Conservation (phyloP, 2,329 filamentous ascomycete species). For the Mycosphaerella sp. region DNA sequence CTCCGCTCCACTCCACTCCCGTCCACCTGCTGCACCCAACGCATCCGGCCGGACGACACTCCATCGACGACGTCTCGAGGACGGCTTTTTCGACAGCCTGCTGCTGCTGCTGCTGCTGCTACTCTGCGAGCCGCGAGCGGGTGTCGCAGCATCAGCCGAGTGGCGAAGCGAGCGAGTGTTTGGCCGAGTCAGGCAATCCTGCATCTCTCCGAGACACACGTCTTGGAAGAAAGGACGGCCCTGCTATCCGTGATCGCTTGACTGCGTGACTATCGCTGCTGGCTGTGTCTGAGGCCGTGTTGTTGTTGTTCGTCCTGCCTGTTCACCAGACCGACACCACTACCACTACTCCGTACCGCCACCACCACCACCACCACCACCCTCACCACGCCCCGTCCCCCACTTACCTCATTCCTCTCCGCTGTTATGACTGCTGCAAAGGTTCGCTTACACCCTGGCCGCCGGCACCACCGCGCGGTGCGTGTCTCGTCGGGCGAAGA, state of each 20-base stretch:
- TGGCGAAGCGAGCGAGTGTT: not conserved
- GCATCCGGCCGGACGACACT: not conserved
- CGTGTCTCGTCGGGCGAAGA: slow-evolving; percentile 3
- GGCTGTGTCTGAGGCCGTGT: too few relatives aligned
- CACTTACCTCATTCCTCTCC: not conserved
- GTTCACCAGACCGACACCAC: not conserved
- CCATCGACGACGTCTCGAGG: not conserved
- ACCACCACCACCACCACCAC: not conserved
- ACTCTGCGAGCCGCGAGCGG: too few relatives aligned
- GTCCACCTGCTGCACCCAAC: not conserved
- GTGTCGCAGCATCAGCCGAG: not conserved
- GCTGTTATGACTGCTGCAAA: slow-evolving; percentile 14
- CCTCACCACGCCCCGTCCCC: too few relatives aligned
- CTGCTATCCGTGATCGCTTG: not conserved
- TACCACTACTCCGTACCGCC: too few relatives aligned
- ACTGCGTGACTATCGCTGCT: not conserved
- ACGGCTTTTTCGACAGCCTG: not conserved
- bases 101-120: too few relatives aligned
- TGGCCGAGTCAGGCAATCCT: not conserved
- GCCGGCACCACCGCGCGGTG: not conserved
- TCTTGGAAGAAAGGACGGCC: not conserved
- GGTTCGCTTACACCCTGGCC: slow-evolving; percentile 8
- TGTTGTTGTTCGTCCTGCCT: not conserved
- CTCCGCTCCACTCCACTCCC: too few relatives aligned
- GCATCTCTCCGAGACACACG: not conserved